phyloP scores from a whole-genome alignment of 352 stramenopile genomes.

The Pythium brassicae region DNA sequence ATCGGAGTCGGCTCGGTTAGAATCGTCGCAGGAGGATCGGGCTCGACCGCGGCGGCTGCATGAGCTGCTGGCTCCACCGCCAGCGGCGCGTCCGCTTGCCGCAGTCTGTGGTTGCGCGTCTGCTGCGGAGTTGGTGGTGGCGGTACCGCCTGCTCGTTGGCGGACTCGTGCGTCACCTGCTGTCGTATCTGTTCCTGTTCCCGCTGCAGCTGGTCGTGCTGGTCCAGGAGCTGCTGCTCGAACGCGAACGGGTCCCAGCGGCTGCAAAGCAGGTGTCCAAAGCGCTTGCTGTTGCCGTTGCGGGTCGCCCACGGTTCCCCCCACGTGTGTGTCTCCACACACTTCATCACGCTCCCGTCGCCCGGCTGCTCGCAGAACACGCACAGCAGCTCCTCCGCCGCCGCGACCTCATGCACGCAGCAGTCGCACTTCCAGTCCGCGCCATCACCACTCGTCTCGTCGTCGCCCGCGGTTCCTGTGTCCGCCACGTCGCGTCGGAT shows the following conservation, averaged over 20 bases:
- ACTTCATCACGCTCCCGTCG: constrained; percentile 19
- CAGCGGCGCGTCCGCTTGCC: neutral
- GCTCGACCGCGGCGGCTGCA: neutral
- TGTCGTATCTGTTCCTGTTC: neutral
- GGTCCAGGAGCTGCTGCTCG: constrained; percentile 1
- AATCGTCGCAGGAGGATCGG: constrained; percentile 1
- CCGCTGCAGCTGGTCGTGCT: neutral
- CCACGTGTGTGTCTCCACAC: constrained; percentile 20
- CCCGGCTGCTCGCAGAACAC: constrained; percentile 36
- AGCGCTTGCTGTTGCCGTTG: constrained; percentile 2
- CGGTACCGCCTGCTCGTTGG: neutral
- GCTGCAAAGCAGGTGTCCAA: constrained; percentile 42
- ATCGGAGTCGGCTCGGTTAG: neutral
- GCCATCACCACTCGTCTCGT: neutral
- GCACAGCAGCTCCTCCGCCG: constrained; percentile 16
- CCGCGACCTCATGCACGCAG: constrained; percentile 22
- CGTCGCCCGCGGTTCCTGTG: neutral
- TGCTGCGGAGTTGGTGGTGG: neutral
- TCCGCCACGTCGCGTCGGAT: neutral
- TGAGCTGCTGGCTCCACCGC: neutral
- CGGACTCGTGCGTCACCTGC: neutral
- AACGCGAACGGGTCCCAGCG: constrained; percentile 43
- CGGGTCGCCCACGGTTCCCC: neutral
- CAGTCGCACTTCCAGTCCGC: constrained; percentile 40
- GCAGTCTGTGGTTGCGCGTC: neutral